A percentile compares a stretch with the other conserved stretches of the same genome.
Conservation (phyloP, 139 green algal species). For the Gonium pectorale region DNA sequence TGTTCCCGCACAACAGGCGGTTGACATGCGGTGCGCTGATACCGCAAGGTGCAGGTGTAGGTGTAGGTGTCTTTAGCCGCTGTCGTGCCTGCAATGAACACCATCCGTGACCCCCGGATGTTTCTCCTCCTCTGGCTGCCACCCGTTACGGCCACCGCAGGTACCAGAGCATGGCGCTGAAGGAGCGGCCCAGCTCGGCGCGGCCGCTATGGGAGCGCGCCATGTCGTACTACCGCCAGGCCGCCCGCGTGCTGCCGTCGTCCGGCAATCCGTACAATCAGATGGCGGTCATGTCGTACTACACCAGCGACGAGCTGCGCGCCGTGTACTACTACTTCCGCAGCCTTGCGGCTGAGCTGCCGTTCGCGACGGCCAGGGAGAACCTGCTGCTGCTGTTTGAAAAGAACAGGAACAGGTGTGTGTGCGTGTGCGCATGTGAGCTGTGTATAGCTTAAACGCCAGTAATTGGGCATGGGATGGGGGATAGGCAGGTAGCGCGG, state of each 20-base stretch:
- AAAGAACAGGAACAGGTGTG: constrained; percentile 63
- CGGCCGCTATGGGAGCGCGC: constrained; percentile 47
- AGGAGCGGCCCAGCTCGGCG: constrained; percentile 22
- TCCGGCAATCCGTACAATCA: constrained; percentile 86
- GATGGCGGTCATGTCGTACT: constrained; percentile 83
- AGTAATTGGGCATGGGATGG: not conserved
- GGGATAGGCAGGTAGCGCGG: too few relatives aligned
- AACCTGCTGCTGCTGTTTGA: constrained; percentile 84
- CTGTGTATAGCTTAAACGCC: not conserved
- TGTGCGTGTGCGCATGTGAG: not conserved
- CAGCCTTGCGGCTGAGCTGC: constrained; percentile 62
- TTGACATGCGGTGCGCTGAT: too few relatives aligned
- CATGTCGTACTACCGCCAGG: constrained; percentile 65
- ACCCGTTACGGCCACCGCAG: not conserved
- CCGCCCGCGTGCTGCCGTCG: constrained; percentile 56
- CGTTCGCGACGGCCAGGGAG: constrained; percentile 77
- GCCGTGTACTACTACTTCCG: constrained; percentile 69
- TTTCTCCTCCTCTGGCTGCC: too few relatives aligned
- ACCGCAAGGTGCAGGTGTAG: too few relatives aligned
- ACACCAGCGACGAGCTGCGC: constrained; percentile 66
- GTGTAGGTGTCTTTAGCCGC: too few relatives aligned
- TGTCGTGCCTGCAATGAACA: too few relatives aligned
- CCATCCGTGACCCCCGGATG: too few relatives aligned
- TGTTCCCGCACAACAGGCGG: too few relatives aligned
- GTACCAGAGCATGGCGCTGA: constrained; percentile 45